Conservation (phyloP, 2,329 filamentous ascomycete species). For the Emergomyces pasteurianus region DNA sequence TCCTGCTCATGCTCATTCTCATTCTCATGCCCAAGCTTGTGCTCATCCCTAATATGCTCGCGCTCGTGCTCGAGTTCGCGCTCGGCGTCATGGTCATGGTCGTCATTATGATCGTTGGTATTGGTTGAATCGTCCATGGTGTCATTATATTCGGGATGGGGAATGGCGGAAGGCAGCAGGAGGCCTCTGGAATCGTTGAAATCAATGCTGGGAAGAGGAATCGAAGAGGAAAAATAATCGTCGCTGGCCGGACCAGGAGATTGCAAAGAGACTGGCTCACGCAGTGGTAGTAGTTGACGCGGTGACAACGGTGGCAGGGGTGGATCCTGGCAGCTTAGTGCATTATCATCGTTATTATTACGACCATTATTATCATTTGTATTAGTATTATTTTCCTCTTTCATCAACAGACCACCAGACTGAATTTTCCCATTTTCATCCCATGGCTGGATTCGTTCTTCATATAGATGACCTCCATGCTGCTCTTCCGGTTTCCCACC, state of each 20-base stretch:
- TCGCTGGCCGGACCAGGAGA: not conserved
- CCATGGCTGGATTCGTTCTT: not conserved
- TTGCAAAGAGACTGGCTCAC: not conserved
- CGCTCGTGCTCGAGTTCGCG: not conserved
- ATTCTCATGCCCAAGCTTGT: constrained; percentile 14
- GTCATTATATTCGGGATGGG: not conserved
- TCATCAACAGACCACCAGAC: not conserved
- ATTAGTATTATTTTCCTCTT: not conserved
- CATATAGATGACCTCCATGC: not conserved
- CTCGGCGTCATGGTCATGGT: constrained; percentile 6
- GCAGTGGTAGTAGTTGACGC: not conserved
- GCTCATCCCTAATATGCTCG: constrained; percentile 14
- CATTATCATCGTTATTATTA: not conserved
- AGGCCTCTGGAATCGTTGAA: constrained; percentile 1
- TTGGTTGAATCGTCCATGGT: constrained; percentile 1
- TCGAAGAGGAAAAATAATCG: not conserved
- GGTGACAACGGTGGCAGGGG: not conserved
- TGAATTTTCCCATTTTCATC: not conserved
- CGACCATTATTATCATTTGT: not conserved
- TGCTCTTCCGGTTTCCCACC: not conserved
- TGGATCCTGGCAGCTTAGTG: not conserved
- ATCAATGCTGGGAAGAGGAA: not conserved
- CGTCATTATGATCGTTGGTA: constrained; percentile 4
- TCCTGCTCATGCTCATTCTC: constrained; percentile 15
- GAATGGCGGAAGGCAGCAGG: constrained; percentile 5